Conservation (phyloP, 106 monocot species). For the Gastrodia elata region DNA sequence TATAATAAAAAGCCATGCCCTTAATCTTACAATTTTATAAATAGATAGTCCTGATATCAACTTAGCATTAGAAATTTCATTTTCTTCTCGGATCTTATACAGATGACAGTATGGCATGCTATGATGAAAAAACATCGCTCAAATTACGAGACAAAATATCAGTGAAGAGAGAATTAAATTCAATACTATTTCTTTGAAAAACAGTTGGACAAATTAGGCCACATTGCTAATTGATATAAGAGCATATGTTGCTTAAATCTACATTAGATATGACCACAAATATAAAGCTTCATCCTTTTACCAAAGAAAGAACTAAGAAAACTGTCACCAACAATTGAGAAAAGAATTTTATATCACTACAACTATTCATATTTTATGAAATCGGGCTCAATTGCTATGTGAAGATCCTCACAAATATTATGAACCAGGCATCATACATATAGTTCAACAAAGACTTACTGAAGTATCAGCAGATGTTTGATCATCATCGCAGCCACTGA, state of each 20-base stretch:
- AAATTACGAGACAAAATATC: background rate
- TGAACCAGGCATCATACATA: background rate
- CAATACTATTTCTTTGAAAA: background rate
- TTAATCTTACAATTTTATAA: background rate
- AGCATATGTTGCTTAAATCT: background rate
- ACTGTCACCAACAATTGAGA: background rate
- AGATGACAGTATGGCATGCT: background rate
- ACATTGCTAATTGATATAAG: background rate
- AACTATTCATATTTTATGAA: background rate
- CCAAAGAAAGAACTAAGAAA: background rate
- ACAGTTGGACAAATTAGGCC: background rate
- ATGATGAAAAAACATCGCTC: background rate
- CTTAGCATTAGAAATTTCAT: background rate
- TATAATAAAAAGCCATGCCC: background rate
- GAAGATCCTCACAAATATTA: background rate
- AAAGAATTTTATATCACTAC: background rate
- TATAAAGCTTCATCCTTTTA: background rate
- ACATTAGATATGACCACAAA: background rate
- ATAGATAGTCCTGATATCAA: background rate
- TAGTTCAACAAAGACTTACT: conserved; percentile 25
- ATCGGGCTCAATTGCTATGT: background rate
- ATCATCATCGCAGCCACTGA: conserved; percentile 92
- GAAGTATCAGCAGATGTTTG: conserved; percentile 94
- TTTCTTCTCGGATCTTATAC: background rate
- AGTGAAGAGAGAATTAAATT: background rate